Base-by-base conservation (phyloP, 2,329 filamentous ascomycete genomes). In the Elsinoe batatas region DNA sequence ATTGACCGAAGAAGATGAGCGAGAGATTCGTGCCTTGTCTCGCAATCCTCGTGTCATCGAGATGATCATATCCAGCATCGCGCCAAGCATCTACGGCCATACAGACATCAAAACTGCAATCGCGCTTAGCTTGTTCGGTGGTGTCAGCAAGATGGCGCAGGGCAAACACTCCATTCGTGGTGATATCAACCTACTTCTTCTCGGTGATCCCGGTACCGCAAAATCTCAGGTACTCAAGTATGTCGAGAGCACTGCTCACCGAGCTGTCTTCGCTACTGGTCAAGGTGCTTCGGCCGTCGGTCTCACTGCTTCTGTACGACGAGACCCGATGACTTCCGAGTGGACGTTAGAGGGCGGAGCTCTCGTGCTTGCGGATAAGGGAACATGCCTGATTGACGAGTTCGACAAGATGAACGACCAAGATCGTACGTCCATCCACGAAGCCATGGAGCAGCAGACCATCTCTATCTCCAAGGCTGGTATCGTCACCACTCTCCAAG, bases 321-420 rank as follows among this genome's bases (percentile, higher is more conserved):
- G 91, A 61, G 93, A 98, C 68, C 93, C 93, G 4, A 77, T 97
- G 67, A 98, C 93, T 1, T 88, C 86, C 69, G 93, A 98, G 72
- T 98, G 93, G 91, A 97, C 93, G 5, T 76, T 98, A 2, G 93
- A 98, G 73, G 93, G 93, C 60, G 93, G 93, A 67, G 93, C 93
- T 3, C 78, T 98, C 10, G 93, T 98, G 65, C 81, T 98, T 56
- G 93, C 93, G 13, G 93, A 98, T 69, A 86, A 88, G 61, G 93
- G 93, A 38, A 95, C 89, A 13, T 97, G 93, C 66, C 78, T 98
- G 30, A 98, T 98, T 60, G 93, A 98, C 65, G 93, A 98, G 72
- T 98, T 98, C 65, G 93, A 98, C 80, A 98, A 98, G 79, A 98
- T 98, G 93, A 97, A 97, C 69, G 93, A 98, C 69, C 90, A 97